phyloP scores from a whole-genome alignment of 495 filamentous ascomycete genomes.

The Podospora bellae-mahoneyi region DNA sequence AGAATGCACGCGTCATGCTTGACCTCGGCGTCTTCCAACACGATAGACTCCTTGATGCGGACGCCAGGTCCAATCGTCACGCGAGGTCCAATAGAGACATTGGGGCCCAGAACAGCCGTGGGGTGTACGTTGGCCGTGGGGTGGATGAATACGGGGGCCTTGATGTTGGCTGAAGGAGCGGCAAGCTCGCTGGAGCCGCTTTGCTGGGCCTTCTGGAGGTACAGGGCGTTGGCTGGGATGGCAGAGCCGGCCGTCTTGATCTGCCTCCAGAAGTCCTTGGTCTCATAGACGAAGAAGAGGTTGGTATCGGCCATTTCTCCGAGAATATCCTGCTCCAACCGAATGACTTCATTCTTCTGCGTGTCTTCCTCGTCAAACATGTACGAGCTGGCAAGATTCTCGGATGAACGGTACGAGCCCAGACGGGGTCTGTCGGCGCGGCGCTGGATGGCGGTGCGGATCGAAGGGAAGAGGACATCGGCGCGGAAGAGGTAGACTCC shows the following conservation, averaged over 20 bases:
- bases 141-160: constrained; percentile 95
- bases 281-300: constrained; percentile 98
- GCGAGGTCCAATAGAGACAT: constrained; percentile 91
- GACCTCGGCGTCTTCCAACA: constrained; percentile 92
- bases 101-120: constrained; percentile 92
- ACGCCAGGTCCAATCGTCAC: constrained; percentile 81
- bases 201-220: constrained; percentile 93
- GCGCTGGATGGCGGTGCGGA: constrained; percentile 92
- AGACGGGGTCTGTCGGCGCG: constrained; percentile 90
- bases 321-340: constrained; percentile 96
- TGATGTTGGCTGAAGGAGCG: constrained; percentile 79
- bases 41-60: constrained; percentile 92
- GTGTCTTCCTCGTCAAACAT: constrained; percentile 69
- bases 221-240: constrained; percentile 94
- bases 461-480: constrained; percentile 93
- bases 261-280: constrained; percentile 99
- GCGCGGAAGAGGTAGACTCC: constrained; percentile 97
- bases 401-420: constrained; percentile 89
- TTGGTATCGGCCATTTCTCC: constrained; percentile 95
- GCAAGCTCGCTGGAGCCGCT: constrained; percentile 77
- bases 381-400: constrained; percentile 83
- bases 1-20: constrained; percentile 95
- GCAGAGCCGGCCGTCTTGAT: constrained; percentile 99
- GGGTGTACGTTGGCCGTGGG: constrained; percentile 90
- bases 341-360: constrained; percentile 80